Evolutionary conservation across 129 eudicot species (phyloP), one percentile per base, ranked within the genome.

Genomic region (Apium graveolens): DNA sequence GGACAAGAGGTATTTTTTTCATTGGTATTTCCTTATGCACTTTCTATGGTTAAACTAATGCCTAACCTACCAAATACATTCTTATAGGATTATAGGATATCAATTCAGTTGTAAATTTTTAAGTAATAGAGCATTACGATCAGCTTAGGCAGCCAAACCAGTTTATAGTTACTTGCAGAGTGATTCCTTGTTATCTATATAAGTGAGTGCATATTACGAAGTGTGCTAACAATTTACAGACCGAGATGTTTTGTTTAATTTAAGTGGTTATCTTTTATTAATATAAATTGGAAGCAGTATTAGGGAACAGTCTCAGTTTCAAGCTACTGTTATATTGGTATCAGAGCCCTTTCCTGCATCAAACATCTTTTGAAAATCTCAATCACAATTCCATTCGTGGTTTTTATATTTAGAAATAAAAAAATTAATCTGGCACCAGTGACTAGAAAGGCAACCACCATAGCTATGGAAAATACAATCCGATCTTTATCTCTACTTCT

Each of bases 1-100:
- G 78, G 97, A 93, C 82, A 93, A 91, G 79, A 93, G 97, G 96
- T 88, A 78, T 49, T 21, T 17, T 29, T 78, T 66, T 45, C 27
- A 10, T 60, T 21, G 32, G 68, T 38, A 2, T 34, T 26, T 27
- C 1, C 77, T n/a, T 74, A 1, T 74, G 77, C 72, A 31, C 3
- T 66, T 66, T 31, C 39, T 31, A 1, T n/a, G 32, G 27, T 60
- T 24, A 24, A 57, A 9, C 1, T 7, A 57, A 2, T 57, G 65
- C 31, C 68, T 26, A 26, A 60, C 9, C 32, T 60, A 60, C 27
- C 10, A n/a, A 60, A 60, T n/a, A 9, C 0, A 9, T 60, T 26
- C 16, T 12, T 66, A 66, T 31, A 66, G 37, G 72, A 10, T 45
- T 7, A 45, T 45, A 45, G 5, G 49, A 49, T 27, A 66, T 66